These are phyloP conservation scores for Austropuccinia psidii DNA, from an alignment of 1,284 basidiomycete genomes.

Conservation along the genomic window DNA sequence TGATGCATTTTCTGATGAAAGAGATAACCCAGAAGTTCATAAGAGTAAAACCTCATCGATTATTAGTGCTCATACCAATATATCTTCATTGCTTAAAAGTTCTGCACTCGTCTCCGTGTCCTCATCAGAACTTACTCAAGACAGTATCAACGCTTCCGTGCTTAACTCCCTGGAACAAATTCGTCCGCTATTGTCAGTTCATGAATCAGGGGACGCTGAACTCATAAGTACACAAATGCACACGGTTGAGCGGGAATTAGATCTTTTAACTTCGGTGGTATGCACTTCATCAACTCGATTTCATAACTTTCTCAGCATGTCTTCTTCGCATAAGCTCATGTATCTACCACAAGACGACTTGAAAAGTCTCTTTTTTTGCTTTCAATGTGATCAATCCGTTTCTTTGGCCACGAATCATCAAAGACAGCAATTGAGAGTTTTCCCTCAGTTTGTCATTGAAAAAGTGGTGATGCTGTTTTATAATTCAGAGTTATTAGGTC, in stretches of 20 bases:
- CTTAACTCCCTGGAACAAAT: conserved; percentile 30
- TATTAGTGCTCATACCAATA: neutral
- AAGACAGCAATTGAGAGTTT: neutral
- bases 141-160: neutral
- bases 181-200: neutral
- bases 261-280: conserved; percentile 19
- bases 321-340: neutral
- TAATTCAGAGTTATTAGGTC: conserved; percentile 18
- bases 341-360: conserved; percentile 15
- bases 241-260: conserved; percentile 27
- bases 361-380: conserved; percentile 23
- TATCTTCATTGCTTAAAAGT: conserved; percentile 12
- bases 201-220: neutral
- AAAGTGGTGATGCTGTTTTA: conserved; percentile 18
- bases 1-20: neutral
- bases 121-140: neutral
- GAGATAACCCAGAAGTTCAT: neutral
- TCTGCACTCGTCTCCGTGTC: neutral
- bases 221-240: neutral
- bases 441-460: conserved; percentile 14
- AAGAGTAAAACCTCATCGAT: neutral
- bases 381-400: conserved; percentile 22
- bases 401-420: neutral
- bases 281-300: conserved; percentile 4
- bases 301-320: neutral